A percentile compares a stretch with the other conserved stretches of the same genome.
phyloP scores from a whole-genome alignment of 2,329 filamentous ascomycete genomes.

The Penicillium verrucosum region DNA sequence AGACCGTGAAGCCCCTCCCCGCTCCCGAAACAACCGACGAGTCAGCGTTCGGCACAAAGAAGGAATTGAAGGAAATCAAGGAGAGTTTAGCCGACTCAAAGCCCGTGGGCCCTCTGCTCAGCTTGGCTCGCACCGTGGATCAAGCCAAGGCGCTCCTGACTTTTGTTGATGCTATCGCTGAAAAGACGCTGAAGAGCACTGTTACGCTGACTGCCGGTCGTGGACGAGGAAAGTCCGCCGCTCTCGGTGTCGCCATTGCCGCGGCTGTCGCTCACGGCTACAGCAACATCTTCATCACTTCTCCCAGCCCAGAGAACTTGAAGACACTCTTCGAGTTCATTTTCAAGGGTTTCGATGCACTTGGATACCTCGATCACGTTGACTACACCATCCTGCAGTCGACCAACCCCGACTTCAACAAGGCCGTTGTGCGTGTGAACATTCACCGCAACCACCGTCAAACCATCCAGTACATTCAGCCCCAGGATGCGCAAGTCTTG shows the following conservation, averaged over 20 bases:
- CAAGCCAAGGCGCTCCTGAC: slow-evolving; percentile 96
- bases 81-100: slow-evolving; percentile 81
- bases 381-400: slow-evolving; percentile 98
- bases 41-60: slow-evolving; percentile 65
- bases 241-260: slow-evolving; percentile 88
- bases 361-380: slow-evolving; percentile 89
- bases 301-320: slow-evolving; percentile 93
- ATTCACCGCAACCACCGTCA: slow-evolving; percentile 92
- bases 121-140: slow-evolving; percentile 83
- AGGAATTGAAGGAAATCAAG: slow-evolving; percentile 81
- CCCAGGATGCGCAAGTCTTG: slow-evolving; percentile 90
- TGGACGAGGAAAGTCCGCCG: slow-evolving; percentile 95
- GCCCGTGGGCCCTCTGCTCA: slow-evolving; percentile 78
- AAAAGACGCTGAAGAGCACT: slow-evolving; percentile 91
- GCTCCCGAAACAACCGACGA: slow-evolving; percentile 70
- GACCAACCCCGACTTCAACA: slow-evolving; percentile 98
- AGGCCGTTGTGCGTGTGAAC: slow-evolving; percentile 96
- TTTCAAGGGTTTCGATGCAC: slow-evolving; percentile 94
- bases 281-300: slow-evolving; percentile 99
- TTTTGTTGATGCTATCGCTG: slow-evolving; percentile 92
- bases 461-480: slow-evolving; percentile 97
- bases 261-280: slow-evolving; percentile 94
- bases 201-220: slow-evolving; percentile 89
- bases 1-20: slow-evolving; percentile 78
- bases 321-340: slow-evolving; percentile 98